Evolutionary conservation across 176 grass and related monocot species (phyloP), one percentile per base, ranked within the genome.

Genomic region (Canna indica): DNA sequence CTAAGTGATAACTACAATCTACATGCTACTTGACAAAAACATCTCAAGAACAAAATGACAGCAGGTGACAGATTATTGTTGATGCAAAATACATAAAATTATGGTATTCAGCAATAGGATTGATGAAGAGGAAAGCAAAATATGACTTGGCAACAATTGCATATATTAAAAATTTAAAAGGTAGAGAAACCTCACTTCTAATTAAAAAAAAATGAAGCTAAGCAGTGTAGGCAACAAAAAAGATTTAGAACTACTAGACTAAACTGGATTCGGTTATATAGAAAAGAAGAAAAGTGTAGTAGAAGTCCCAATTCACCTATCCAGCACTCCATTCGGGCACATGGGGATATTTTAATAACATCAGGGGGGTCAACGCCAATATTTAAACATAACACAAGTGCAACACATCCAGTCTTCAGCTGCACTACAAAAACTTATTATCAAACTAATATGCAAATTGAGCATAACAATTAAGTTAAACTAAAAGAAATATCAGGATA

Each of bases 341-440:
- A 99, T 59, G 94, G 94, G 24, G 94, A 99, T 54, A 99, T 90
- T 82, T 99, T 99, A 75, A 99, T 99, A 65, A 99, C 86, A 76
- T 99, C 94, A 3, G 94, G 94, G 0, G 94, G 94, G 78, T 99
- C 90, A 80, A 99, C 90, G 72, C 90, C 90, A 70, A 99, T 88
- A 84, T 99, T 99, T 84, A 99, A 87, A 84, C 94, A 99, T 59
- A 99, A 81, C 63, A 93, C 90, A 70, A 99, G 86, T 50, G 94
- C 94, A 71, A 99, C 94, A 74, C 86, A 99, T 29, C 94, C 89
- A 25, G 94, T 99, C 83, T 93, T 99, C 89, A 99, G 92, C 94
- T 99, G 94, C 79, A 85, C 38, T 34, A 93, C 8, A 70, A 78
- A 44, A 82, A 77, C 67, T 26, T 42, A 78, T 76, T 60, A 54